Evolutionary conservation across 306 rosid species (phyloP).

Genomic region (Acmispon strigosus): DNA sequence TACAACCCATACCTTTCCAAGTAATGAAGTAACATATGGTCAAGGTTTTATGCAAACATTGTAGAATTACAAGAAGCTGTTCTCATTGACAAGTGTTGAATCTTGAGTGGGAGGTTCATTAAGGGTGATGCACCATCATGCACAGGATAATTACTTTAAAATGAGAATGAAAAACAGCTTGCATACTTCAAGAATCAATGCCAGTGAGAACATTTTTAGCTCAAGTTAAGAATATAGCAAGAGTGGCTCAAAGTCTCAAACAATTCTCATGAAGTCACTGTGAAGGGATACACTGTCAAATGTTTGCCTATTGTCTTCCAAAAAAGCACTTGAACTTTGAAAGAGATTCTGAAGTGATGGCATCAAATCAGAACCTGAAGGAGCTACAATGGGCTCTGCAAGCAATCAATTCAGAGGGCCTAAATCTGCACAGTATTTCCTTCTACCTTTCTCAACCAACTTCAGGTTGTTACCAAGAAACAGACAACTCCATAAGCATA

Average conservation of each 20-base stretch:
- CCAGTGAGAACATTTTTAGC: neutral
- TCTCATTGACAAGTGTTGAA: neutral
- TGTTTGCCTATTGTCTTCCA: constrained; percentile 21
- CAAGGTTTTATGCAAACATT: too few species aligned
- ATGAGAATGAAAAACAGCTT: neutral
- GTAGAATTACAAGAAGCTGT: neutral
- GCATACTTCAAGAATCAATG: constrained; percentile 2
- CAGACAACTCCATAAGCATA: constrained; percentile 70
- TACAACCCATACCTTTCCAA: neutral
- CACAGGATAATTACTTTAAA: neutral
- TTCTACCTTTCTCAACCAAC: constrained; percentile 73
- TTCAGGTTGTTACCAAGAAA: constrained; percentile 63
- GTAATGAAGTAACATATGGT: neutral
- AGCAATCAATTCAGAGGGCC: constrained; percentile 42
- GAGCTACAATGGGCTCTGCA: constrained; percentile 58
- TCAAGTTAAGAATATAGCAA: constrained; percentile 38
- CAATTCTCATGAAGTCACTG: neutral
- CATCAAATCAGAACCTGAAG: constrained; percentile 48
- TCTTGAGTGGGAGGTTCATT: neutral
- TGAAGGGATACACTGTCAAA: constrained; percentile 11
- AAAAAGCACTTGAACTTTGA: neutral
- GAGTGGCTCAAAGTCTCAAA: neutral
- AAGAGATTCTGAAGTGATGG: constrained; percentile 38
- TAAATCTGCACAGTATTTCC: constrained; percentile 58
- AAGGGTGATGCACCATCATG: constrained; percentile 7